These are phyloP conservation scores for Tricholoma sp. DNA, from an alignment of 768 basidiomycete genomes.

Conservation along the genomic window DNA sequence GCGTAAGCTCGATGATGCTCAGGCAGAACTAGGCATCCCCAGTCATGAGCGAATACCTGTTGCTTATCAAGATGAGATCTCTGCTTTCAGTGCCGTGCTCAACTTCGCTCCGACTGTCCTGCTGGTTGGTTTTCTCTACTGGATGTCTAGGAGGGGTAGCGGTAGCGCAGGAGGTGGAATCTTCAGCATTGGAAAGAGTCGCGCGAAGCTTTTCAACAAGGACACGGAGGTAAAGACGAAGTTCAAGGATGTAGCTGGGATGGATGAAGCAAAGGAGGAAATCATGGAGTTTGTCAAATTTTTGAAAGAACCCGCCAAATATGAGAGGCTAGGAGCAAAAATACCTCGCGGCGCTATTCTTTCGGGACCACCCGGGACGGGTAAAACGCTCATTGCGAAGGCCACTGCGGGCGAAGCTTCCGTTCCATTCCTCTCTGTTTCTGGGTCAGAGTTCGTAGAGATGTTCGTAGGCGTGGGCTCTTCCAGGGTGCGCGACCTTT, in stretches of 20 bases:
- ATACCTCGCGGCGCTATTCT: conserved; percentile 94
- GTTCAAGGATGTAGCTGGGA: conserved; percentile 97
- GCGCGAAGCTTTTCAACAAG: conserved; percentile 93
- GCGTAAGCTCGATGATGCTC: conserved; percentile 90
- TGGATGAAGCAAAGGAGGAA: conserved; percentile 99
- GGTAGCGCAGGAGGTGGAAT: conserved; percentile 79
- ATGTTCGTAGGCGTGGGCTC: conserved; percentile 99
- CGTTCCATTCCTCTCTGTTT: conserved; percentile 97
- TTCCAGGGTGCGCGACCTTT: conserved; percentile 94
- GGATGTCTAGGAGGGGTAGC: conserved; percentile 71
- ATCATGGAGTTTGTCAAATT: conserved; percentile 99
- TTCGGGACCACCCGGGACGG: conserved; percentile 95
- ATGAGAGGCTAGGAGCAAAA: conserved; percentile 96
- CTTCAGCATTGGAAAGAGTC: conserved; percentile 95
- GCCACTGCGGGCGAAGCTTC: conserved; percentile 98
- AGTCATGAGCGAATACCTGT: conserved; percentile 93
- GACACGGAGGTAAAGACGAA: conserved; percentile 90
- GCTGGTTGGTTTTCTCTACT: conserved; percentile 85
- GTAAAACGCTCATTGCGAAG: conserved; percentile 96
- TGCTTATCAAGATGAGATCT: conserved; percentile 93
- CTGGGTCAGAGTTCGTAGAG: conserved; percentile 98
- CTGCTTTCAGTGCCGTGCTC: conserved; percentile 71
- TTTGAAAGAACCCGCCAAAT: conserved; percentile 90
- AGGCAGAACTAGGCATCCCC: conserved; percentile 88
- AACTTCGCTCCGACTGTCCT: conserved; percentile 95